Evolutionary conservation across 2,329 filamentous ascomycete genomes (phyloP).

Genomic region (Hyphodiscus sp.): DNA sequence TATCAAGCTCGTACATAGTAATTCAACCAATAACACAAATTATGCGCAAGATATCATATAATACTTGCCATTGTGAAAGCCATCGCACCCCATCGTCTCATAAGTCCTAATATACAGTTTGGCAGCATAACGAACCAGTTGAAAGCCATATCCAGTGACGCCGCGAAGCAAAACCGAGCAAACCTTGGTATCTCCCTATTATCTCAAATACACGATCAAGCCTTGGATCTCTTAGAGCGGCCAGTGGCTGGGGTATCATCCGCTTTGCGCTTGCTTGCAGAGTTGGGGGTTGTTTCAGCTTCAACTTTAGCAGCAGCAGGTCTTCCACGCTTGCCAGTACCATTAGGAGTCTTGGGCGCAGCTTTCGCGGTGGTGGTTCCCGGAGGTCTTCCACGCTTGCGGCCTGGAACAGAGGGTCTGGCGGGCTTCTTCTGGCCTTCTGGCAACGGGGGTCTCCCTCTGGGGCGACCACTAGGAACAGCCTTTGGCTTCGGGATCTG

Average conservation of each 20-base stretch:
- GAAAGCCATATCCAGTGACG: neutral
- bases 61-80: neutral
- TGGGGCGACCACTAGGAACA: slow-evolving; percentile 16
- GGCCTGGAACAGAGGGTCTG: slow-evolving; percentile 12
- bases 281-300: slow-evolving; percentile 3
- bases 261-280: neutral
- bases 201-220: neutral
- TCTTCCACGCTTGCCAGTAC: neutral
- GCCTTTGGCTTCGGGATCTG: slow-evolving; percentile 15
- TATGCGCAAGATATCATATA: neutral
- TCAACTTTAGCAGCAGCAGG: neutral
- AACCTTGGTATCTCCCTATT: neutral
- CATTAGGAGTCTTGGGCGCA: slow-evolving; percentile 1
- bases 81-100: neutral
- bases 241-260: neutral
- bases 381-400: slow-evolving; percentile 16
- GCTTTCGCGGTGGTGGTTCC: slow-evolving; percentile 1
- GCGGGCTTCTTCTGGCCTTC: slow-evolving; percentile 22
- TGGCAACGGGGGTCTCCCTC: slow-evolving; percentile 17
- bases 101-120: neutral
- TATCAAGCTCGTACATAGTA: neutral
- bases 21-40: neutral
- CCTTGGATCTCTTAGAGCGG: neutral
- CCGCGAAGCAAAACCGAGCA: neutral
- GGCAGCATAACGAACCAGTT: neutral